A percentile compares a stretch with the other conserved stretches of the same genome.
Conservation (phyloP, 2,329 filamentous ascomycete species). For the Fusarium buxicola region DNA sequence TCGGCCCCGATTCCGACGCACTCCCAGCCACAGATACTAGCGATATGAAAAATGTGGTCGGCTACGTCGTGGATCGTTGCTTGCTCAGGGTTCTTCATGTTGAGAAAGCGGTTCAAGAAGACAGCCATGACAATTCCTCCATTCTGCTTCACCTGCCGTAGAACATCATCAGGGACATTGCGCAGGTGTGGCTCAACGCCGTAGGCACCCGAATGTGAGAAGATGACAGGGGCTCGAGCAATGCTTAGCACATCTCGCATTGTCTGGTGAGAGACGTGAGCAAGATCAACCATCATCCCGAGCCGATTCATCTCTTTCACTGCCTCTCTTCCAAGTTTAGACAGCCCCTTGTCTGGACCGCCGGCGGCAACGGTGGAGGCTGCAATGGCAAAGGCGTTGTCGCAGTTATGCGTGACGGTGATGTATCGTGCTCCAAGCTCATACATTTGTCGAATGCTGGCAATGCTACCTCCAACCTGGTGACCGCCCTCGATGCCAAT, state of each 20-base stretch:
- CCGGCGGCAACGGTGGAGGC: slow-evolving; percentile 47
- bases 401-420: slow-evolving; percentile 52
- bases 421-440: slow-evolving; percentile 54
- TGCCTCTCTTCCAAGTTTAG: slow-evolving; percentile 42
- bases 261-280: slow-evolving; percentile 48
- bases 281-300: slow-evolving; percentile 51
- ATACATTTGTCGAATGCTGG: slow-evolving; percentile 51
- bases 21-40: slow-evolving; percentile 50
- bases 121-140: slow-evolving; percentile 55
- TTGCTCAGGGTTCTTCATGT: slow-evolving; percentile 46
- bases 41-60: slow-evolving; percentile 50
- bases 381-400: slow-evolving; percentile 48
- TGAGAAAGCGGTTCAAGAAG: slow-evolving; percentile 52
- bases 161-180: slow-evolving; percentile 56
- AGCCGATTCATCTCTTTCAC: slow-evolving; percentile 53
- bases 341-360: slow-evolving; percentile 40
- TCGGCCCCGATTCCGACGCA: slow-evolving; percentile 54
- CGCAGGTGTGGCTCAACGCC: slow-evolving; percentile 48
- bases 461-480: slow-evolving; percentile 50
- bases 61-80: slow-evolving; percentile 51
- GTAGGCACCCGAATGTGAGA: slow-evolving; percentile 48
- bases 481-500: slow-evolving; percentile 54
- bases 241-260: slow-evolving; percentile 48
- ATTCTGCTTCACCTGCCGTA: slow-evolving; percentile 51
- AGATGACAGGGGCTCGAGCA: slow-evolving; percentile 47